Evolutionary conservation across 305 asterid genomes (phyloP).

Genomic region (Fraxinus paxiana): DNA sequence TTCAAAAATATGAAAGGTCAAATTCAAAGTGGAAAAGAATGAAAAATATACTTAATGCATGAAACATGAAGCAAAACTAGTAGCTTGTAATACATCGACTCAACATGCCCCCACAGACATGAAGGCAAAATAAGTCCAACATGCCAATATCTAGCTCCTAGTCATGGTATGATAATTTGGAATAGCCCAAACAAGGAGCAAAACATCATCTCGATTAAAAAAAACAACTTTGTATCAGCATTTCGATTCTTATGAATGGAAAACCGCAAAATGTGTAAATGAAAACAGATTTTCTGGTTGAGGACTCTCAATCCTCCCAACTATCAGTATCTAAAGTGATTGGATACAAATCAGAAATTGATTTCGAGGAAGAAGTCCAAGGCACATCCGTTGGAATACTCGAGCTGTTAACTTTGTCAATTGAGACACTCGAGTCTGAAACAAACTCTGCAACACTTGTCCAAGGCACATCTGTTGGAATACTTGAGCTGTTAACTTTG

Average conservation of each 20-base stretch:
- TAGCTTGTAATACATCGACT: background rate
- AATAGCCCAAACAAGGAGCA: too few species aligned
- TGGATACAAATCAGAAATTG: slow-evolving; percentile 50
- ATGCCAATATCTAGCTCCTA: background rate
- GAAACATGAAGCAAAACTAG: too few species aligned
- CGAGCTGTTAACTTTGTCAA: background rate
- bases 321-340: slow-evolving; percentile 26
- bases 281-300: background rate
- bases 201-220: too few species aligned
- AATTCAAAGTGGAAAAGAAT: too few species aligned
- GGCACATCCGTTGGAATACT: slow-evolving; percentile 38
- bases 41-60: background rate
- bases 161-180: too few species aligned
- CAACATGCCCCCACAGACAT: background rate
- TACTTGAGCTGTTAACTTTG: background rate
- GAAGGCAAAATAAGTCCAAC: background rate
- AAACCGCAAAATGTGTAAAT: background rate
- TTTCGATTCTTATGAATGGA: background rate
- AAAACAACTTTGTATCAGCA: too few species aligned
- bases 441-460: slow-evolving; percentile 14
- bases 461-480: slow-evolving; percentile 33
- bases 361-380: slow-evolving; percentile 38
- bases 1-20: background rate
- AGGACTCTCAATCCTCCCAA: slow-evolving; percentile 32
- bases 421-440: slow-evolving; percentile 8